Base-by-base conservation (phyloP, 129 eudicot genomes). In the Artemisia tridentata region DNA sequence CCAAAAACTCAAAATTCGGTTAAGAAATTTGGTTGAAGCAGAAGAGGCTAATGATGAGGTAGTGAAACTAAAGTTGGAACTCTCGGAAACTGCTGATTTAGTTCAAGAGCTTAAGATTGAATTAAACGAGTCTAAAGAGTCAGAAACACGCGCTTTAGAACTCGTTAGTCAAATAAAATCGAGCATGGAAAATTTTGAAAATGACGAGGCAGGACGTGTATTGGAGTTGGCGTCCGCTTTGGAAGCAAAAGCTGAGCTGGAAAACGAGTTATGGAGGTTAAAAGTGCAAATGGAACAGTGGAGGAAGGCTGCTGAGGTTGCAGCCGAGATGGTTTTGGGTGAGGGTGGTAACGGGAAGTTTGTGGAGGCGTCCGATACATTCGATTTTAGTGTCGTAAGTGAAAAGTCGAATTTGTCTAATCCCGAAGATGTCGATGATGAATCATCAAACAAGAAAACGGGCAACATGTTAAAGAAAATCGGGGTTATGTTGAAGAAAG, bases 251-350 rank as follows among this genome's bases (percentile, higher is more conserved):
- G 71, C 83, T 0, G 96, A 87, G 80, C 74, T 92, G 80, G 98
- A 89, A 79, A 80, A 83, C 15, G 98, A 92, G 75, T 51, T 93
- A 55, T 72, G 90, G 82, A 78, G 85, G 68, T 60, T 93, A 73
- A 93, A 93, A 55, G 96, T 93, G 48, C 98, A 93, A 58, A 73
- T 77, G 14, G 92, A 93, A 71, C 98, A 93, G 72, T 93, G 98
- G 98, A 84, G 96, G 78, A 93, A 93, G 79, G 98, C 98, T 8
- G 98, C 98, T 0, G 98, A 93, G 79, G 95, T 92, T 9, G 98
- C 98, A 14, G 86, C 98, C 25, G 77, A 90, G 1, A 87, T 93
- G 84, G 88, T 90, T 12, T 87, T 92, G 13, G 81, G 75, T 17
- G 89, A 72, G 9, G 75, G 64, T 5, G 75, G 56, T 15, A 73